Evolutionary conservation across 495 filamentous ascomycete species (phyloP), one percentile per base, ranked within the genome.

Genomic region (Xylaria castorea): DNA sequence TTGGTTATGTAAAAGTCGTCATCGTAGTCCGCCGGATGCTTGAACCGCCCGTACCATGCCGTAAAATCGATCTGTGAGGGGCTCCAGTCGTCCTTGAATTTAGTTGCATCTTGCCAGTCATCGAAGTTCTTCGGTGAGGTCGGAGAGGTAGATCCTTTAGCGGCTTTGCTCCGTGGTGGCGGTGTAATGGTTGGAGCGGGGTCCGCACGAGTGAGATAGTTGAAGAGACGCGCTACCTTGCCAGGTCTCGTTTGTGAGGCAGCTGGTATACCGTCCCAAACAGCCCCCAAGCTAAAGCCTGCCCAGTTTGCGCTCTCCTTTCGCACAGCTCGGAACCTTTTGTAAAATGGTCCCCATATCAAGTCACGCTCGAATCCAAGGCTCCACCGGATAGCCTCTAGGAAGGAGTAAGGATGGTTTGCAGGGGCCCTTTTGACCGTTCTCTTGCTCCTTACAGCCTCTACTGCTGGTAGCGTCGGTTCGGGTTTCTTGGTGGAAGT

Each of bases 51-150:
- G 11, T 76, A 63, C 25, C 75, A 69, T 5, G 36, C 34, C n/a
- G 44, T 50, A 50, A 79, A 71, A 46, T 79, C 73, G 44, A 78
- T 71, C 2, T 69, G 77, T 11, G 77, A 61, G 9, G 77, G 77
- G 71, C 75, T 65, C 74, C 72, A 66, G 64, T 58, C 70, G 2
- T 67, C 42, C 9, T 18, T 57, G 12, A 42, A 16, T 14, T 11
- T 3, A 12, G 55, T 48, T 22, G 6, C 53, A 5, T 42, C 27
- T 38, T 60, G 22, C 70, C 70, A 72, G n/a, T 51, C 38, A 3
- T 40, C 46, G 11, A 12, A 3, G 18, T 18, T 34, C 36, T 4
- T 64, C 68, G 22, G 2, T 22, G 40, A 20, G 5, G 12, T 2
- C 36, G 18, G 5, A 14, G 25, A 14, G 11, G 22, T 3, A 27